These are phyloP conservation scores for Pleoardoris graminearum DNA, from an alignment of 2,329 filamentous ascomycete genomes.

Conservation along the genomic window DNA sequence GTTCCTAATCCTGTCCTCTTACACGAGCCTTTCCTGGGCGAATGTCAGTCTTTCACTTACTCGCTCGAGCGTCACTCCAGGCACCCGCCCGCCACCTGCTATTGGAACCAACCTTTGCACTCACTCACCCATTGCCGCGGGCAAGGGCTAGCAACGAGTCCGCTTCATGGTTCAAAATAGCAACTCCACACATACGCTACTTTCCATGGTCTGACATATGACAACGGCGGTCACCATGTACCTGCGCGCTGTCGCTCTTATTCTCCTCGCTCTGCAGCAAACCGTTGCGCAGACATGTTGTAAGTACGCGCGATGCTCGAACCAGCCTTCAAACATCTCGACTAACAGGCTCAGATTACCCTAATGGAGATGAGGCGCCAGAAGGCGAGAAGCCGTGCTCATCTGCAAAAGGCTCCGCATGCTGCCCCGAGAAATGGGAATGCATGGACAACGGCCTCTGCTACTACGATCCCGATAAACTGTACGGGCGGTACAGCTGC, in stretches of 20 bases:
- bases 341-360: slow-evolving; percentile 38
- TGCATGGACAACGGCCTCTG: slow-evolving; percentile 46
- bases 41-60: neutral
- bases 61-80: neutral
- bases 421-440: slow-evolving; percentile 43
- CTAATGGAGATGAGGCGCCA: slow-evolving; percentile 33
- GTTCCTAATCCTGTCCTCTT: neutral
- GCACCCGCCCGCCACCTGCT: too few relatives aligned
- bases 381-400: slow-evolving; percentile 39
- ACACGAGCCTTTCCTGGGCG: neutral
- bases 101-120: too few relatives aligned
- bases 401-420: slow-evolving; percentile 37
- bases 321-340: neutral
- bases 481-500: slow-evolving; percentile 42
- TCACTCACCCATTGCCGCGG: slow-evolving; percentile 5
- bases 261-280: slow-evolving; percentile 20
- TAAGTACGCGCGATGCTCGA: slow-evolving; percentile 14
- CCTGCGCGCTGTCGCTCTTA: slow-evolving; percentile 25
- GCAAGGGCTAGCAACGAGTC: neutral
- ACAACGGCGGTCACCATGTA: slow-evolving; percentile 18
- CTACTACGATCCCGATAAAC: slow-evolving; percentile 25
- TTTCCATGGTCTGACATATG: slow-evolving; percentile 20
- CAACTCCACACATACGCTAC: neutral
- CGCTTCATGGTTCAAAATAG: neutral
- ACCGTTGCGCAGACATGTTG: slow-evolving; percentile 34